These are phyloP conservation scores for Platanthera guangdongensis DNA, from an alignment of 106 monocot genomes.

Conservation along the genomic window DNA sequence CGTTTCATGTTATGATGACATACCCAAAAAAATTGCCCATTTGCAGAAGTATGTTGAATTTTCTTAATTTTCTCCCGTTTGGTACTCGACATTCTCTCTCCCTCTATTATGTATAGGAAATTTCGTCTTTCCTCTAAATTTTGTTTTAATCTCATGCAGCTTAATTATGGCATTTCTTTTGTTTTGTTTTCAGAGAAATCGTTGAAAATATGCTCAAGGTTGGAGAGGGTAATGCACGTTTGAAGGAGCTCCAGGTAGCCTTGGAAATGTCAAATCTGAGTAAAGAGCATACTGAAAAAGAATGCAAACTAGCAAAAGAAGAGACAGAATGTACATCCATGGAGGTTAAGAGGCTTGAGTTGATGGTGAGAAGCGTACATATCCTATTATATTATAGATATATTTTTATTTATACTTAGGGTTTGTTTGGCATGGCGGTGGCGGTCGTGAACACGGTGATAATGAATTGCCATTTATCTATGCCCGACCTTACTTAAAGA, in stretches of 20 bases:
- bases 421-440: not conserved
- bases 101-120: not conserved
- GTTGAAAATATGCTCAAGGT: slow-evolving; percentile 64
- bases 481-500: too few species aligned
- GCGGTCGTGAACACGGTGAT: too few species aligned
- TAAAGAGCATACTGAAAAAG: slow-evolving; percentile 56
- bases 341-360: slow-evolving; percentile 64
- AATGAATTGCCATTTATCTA: too few species aligned
- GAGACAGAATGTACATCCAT: slow-evolving; percentile 38
- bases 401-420: not conserved
- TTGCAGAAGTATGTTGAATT: slow-evolving; percentile 58
- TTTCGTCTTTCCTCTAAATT: not conserved
- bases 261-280: slow-evolving; percentile 45
- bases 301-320: slow-evolving; percentile 44
- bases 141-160: not conserved
- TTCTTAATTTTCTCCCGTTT: not conserved
- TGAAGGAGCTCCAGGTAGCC: slow-evolving; percentile 63
- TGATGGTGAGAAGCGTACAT: slow-evolving; percentile 37
- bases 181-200: slow-evolving; percentile 44
- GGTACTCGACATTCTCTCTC: not conserved
- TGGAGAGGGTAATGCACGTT: slow-evolving; percentile 52
- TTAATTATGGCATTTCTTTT: not conserved
- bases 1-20: slow-evolving; percentile 59
- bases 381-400: not conserved
- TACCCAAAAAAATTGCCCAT: slow-evolving; percentile 55